Evolutionary conservation across 495 filamentous ascomycete species (phyloP), one percentile per base, ranked within the genome.

Genomic region (Hyphodiscus hymeniophilus): DNA sequence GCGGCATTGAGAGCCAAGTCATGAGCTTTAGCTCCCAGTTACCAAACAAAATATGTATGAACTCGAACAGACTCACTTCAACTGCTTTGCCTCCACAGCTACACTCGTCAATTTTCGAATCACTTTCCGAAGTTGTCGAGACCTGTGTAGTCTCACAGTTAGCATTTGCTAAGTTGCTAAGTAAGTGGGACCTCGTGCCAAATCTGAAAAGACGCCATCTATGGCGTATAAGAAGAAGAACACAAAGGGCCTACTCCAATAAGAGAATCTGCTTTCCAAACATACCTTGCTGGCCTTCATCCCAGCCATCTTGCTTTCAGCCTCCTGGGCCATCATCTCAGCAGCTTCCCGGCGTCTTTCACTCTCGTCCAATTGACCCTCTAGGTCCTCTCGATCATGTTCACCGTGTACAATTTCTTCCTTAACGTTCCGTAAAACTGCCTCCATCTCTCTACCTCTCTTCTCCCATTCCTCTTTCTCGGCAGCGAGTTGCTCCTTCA

Each of bases 381-480:
- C 71, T 30, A 90, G 70, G 45, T 82, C 77, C 44, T 94, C 89
- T 47, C 78, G 77, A 54, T 94, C 87, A 8, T 70, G 77, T 56
- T 92, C 87, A 13, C 76, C 72, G 8, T 79, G 75, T 15, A 89
- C 73, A 13, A 94, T 82, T 54, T 96, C 87, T 44, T 87, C 82
- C 51, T 84, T 86, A 22, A 89, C 81, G 49, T 81, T 81, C 35
- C 80, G 76, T 7, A 95, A 67, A 3, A 94, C 82, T 1, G 65
- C 66, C 62, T 95, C 87, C 76, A 96, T 87, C 54, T 97, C 92
- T 38, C 81, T 72, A 7, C 86, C 81, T 34, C 88, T 77, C 54
- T 79, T 82, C 58, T 92, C 83, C 87, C 89, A 95, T 51, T 79
- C 82, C 17, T 76, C 77, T 56, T 84, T 83, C 60, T 95, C 88